These are phyloP conservation scores for Hypoxylon perforatum DNA, from an alignment of 495 filamentous ascomycete species.

Conservation along the genomic window DNA sequence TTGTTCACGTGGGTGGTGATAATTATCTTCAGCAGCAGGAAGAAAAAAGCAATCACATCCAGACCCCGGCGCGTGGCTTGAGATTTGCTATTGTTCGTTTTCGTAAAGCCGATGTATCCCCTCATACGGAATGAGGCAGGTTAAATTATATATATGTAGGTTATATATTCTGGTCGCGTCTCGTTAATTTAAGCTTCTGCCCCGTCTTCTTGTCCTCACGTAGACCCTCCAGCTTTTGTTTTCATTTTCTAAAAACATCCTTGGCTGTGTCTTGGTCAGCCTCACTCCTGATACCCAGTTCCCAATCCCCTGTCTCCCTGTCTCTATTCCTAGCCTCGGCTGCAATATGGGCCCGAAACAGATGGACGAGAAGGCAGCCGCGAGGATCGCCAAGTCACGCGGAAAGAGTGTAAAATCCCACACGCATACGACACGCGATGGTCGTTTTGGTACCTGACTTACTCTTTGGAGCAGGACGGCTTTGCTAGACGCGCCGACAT, in stretches of 20 bases:
- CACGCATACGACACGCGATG: not conserved
- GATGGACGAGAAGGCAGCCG: constrained; percentile 59
- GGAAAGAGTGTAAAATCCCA: constrained; percentile 50
- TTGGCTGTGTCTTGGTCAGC: not conserved
- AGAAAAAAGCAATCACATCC: constrained; percentile 27
- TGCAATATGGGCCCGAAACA: constrained; percentile 51
- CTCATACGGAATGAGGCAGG: not conserved
- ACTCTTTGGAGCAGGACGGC: constrained; percentile 48
- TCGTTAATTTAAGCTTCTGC: constrained; percentile 3
- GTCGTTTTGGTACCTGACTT: constrained; percentile 11
- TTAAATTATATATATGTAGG: not conserved
- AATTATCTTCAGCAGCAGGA: constrained; percentile 20
- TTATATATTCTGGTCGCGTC: constrained; percentile 18
- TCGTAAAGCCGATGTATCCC: constrained; percentile 13
- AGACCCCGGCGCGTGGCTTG: constrained; percentile 6
- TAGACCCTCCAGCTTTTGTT: not conserved
- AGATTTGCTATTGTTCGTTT: not conserved
- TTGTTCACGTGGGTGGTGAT: constrained; percentile 14
- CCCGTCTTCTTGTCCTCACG: not conserved
- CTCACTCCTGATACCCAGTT: not conserved
- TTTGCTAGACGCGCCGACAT: constrained; percentile 57
- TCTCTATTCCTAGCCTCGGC: not conserved
- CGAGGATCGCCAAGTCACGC: constrained; percentile 55
- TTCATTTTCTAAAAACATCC: not conserved
- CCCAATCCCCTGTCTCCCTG: not conserved